These are phyloP conservation scores for Pythium folliculosum DNA, from an alignment of 352 stramenopile genomes.

Conservation along the genomic window DNA sequence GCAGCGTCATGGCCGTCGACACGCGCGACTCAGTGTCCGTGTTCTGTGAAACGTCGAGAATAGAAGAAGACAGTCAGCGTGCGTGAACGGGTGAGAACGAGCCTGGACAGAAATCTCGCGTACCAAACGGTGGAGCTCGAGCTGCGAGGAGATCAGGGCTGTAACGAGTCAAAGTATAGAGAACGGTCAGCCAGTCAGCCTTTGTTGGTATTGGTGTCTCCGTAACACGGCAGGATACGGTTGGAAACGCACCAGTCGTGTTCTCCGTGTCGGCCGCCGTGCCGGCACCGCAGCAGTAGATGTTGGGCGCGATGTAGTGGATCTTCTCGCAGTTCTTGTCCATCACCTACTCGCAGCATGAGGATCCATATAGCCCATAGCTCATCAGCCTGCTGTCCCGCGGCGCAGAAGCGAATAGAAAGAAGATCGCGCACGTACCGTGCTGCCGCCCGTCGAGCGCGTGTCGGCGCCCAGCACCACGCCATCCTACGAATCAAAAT, in stretches of 20 bases:
- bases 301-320: constrained; percentile 99
- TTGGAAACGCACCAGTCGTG: constrained; percentile 48
- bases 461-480: constrained; percentile 98
- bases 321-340: constrained; percentile 99
- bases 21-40: constrained; percentile 90
- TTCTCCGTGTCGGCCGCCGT: constrained; percentile 98
- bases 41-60: constrained; percentile 43
- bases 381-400: not conserved
- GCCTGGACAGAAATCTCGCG: constrained; percentile 17
- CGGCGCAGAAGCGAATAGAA: not conserved
- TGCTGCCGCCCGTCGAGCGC: constrained; percentile 93
- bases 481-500: constrained; percentile 68
- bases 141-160: constrained; percentile 83
- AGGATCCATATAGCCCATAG: not conserved
- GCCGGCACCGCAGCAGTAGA: constrained; percentile 98
- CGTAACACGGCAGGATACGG: not conserved
- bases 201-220: not conserved
- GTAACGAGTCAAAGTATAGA: not conserved
- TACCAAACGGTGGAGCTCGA: constrained; percentile 95
- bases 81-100: not conserved
- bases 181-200: too few species aligned
- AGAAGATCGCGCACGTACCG: constrained; percentile 38
- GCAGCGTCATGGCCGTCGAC: constrained; percentile 95
- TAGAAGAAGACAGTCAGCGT: constrained; percentile 4
- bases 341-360: constrained; percentile 69